Base-by-base conservation (phyloP, 331 rosid species). In the Stylosanthes scabra region DNA sequence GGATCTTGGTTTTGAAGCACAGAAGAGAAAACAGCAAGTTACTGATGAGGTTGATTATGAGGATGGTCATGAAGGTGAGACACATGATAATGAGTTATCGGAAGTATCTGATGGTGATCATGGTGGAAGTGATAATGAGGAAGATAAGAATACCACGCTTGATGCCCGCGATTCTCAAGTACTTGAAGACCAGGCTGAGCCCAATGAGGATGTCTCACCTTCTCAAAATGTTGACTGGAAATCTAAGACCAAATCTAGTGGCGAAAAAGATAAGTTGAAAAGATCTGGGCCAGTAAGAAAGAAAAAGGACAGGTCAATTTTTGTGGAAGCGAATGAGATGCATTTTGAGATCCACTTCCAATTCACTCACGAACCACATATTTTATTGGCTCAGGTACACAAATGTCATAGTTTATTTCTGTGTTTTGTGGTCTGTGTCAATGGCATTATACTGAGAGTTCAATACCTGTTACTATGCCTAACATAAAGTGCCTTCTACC, bases 31-130 rank as follows among this genome's bases (percentile, higher is more conserved):
- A 75, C 89, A 59, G 15, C 97, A 83, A 80, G 88, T 66, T 66
- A 83, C 40, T 41, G 97, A 92, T 82, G 97, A 92, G 87, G 79
- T 95, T 86, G 99, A 95, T 79, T 91, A 95, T 55, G 99, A 92
- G 46, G 99, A 87, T 71, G 88, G 74, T 80, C 72, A 81, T 64
- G 97, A 85, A 13, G 96, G 76, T 65, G 96, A 86, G 62, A 71
- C 54, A 5, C 71, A 58, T 39, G 90, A 81, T 28, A 87, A 72
- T 41, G 88, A 85, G 72, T 76, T 16, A 7, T 75, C 88, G 14
- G 86, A 80, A 68, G 91, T 80, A 73, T 55, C 66, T 58, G 78
- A 85, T 51, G 81, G 45, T 69, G 86, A 80, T 46, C 82, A 63
- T 14, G 79, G 46, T 59, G 86, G 69, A 79, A 46, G 78, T 15